Evolutionary conservation across 2,329 filamentous ascomycete genomes (phyloP).

Genomic region (Fusarium poae): DNA sequence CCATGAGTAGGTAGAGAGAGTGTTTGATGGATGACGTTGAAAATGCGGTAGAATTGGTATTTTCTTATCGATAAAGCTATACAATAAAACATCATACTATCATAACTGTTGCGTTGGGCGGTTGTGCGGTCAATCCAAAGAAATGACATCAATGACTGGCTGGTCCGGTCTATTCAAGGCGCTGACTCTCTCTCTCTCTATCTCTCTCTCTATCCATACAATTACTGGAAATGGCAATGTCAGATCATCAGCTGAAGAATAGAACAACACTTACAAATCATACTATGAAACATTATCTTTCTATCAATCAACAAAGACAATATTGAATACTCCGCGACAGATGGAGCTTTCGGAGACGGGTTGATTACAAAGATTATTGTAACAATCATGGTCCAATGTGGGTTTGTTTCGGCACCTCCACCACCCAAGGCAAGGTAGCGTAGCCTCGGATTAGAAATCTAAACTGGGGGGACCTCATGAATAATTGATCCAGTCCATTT

Average conservation of each 20-base stretch:
- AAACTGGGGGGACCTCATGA: constrained; percentile 13
- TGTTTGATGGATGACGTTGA: constrained; percentile 1
- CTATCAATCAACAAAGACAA: neutral
- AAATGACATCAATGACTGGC: constrained; percentile 23
- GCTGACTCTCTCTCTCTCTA: neutral
- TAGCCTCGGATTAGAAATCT: constrained; percentile 29
- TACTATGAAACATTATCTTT: neutral
- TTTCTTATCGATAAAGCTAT: constrained; percentile 6
- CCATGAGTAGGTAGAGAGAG: neutral
- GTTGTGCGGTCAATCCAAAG: neutral
- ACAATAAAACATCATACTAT: neutral
- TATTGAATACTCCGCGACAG: neutral
- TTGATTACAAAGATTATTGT: constrained; percentile 29
- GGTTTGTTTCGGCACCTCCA: constrained; percentile 4
- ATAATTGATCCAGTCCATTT: constrained; percentile 28
- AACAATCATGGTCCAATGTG: constrained; percentile 20
- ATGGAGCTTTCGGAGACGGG: constrained; percentile 20
- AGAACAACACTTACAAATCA: neutral
- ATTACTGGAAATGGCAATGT: neutral
- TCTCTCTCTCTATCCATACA: neutral
- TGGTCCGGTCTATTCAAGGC: constrained; percentile 1
- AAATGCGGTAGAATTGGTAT: neutral
- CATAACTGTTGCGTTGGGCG: neutral
- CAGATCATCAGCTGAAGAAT: neutral
- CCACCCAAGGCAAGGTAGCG: neutral